A percentile compares a stretch with the other conserved stretches of the same genome.
phyloP scores from a whole-genome alignment of 225 moss, liverwort and hornwort species.

The Anthoceros angustus region DNA sequence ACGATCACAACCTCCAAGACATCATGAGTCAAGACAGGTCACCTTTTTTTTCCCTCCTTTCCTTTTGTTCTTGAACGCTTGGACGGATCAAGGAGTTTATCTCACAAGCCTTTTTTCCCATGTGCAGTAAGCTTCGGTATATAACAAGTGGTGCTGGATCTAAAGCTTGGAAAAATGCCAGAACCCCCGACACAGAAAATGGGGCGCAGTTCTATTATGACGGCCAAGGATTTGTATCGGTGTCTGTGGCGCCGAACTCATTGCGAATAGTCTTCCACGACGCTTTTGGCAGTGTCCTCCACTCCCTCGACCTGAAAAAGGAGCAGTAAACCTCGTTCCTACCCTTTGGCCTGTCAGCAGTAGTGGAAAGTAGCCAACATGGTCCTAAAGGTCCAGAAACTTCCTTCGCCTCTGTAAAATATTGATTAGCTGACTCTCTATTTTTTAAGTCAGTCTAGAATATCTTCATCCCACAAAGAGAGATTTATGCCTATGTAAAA shows the following conservation, averaged over 20 bases:
- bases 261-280: conserved; percentile 19
- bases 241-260: conserved; percentile 11
- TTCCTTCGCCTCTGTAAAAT: no score
- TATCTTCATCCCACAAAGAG: no score
- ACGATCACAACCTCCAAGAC: conserved; percentile 27
- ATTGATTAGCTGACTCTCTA: no score
- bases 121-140: conserved; percentile 24
- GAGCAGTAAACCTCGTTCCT: background rate
- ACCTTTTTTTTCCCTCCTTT: background rate
- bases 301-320: conserved; percentile 16
- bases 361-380: no score
- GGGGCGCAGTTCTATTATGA: conserved; percentile 25
- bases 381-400: no score
- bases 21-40: conserved; percentile 26
- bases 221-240: conserved; percentile 30
- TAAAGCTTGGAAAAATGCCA: conserved; percentile 19
- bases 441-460: no score
- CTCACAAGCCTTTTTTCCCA: background rate
- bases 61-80: background rate
- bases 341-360: no score
- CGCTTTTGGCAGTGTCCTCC: conserved; percentile 15
- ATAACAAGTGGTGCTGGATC: conserved; percentile 33
- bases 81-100: background rate
- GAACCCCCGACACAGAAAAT: background rate
- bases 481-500: no score